These are phyloP conservation scores for Globisporangium okanoganense DNA, from an alignment of 352 stramenopile genomes.

Conservation along the genomic window DNA sequence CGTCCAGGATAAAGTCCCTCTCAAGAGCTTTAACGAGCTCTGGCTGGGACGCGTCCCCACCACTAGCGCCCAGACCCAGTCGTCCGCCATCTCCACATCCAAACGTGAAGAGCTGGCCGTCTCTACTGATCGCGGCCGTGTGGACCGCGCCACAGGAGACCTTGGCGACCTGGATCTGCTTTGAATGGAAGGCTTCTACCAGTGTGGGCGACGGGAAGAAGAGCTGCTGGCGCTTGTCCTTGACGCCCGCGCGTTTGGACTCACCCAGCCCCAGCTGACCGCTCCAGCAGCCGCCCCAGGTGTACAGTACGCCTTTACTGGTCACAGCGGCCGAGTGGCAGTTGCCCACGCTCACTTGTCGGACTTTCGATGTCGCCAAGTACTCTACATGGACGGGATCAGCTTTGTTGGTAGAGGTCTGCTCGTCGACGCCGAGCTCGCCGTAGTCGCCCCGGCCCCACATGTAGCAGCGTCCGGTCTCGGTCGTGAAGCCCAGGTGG, in stretches of 20 bases:
- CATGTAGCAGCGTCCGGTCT: slow-evolving; percentile 38
- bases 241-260: slow-evolving; percentile 48
- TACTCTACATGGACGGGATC: not conserved
- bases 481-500: slow-evolving; percentile 41
- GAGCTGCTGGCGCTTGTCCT: slow-evolving; percentile 38
- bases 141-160: slow-evolving; percentile 90
- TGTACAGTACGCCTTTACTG: slow-evolving; percentile 43
- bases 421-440: slow-evolving; percentile 38
- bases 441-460: slow-evolving; percentile 63
- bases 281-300: slow-evolving; percentile 67
- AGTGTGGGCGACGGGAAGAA: slow-evolving; percentile 66
- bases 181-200: slow-evolving; percentile 37
- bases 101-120: slow-evolving; percentile 76
- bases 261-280: slow-evolving; percentile 65
- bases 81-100: slow-evolving; percentile 90
- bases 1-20: slow-evolving; percentile 50
- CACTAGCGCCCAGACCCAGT: slow-evolving; percentile 71
- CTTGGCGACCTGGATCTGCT: slow-evolving; percentile 33
- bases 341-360: slow-evolving; percentile 53
- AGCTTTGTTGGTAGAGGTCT: not conserved
- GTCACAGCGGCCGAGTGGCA: slow-evolving; percentile 54
- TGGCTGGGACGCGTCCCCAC: slow-evolving; percentile 35
- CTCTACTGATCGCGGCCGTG: slow-evolving; percentile 49
- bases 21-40: slow-evolving; percentile 45
- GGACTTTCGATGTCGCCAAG: slow-evolving; percentile 15